Base-by-base conservation (phyloP, 371 early-diverging fungal species). In the Zancudomyces culisetae region DNA sequence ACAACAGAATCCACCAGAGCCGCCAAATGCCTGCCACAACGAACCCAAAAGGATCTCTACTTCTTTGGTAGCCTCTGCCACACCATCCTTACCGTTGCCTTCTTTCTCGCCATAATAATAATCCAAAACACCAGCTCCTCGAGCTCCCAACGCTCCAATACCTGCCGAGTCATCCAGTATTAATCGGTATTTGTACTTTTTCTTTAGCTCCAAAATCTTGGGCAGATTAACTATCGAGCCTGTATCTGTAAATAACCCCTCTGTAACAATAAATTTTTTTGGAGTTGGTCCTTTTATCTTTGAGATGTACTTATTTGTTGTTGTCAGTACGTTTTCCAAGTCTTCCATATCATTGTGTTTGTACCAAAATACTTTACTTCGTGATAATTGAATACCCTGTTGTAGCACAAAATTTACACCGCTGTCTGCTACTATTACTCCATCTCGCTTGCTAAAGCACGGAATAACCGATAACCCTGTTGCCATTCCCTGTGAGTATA, bases 401-500 rank as follows among this genome's bases (percentile, higher is more conserved):
- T 91, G 90, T 41, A 90, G 71, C 2, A 91, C 74, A 74, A 94
- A 90, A 55, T 71, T 77, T 55, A 85, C 80, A 43, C 80, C 85
- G 24, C 91, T 87, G 64, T 97, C 98, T 43, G 87, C 89, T 43
- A 98, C 89, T 60, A 99, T 80, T 42, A 88, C 78, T 61, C 98
- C 98, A 30, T 93, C 91, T 60, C 95, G 77, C 75, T 95, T 98
- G 48, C 90, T 80, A 68, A 98, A 99, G 29, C 98, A 95, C 20
- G 98, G 90, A 62, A 99, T 95, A 23, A 92, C 93, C 13, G 87
- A 85, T 12, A 89, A 78, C 27, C 96, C 78, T 23, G 94, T 86
- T 20, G 95, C 85, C 62, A 97, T 93, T 2, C 85, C 88, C 71
- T 99, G 98, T 26, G 98, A 86, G 69, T 99, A 99, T 49, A 99